Evolutionary conservation across 352 stramenopile genomes (phyloP), one percentile per base, ranked within the genome.

Genomic region (Phytophthora podocarpi): DNA sequence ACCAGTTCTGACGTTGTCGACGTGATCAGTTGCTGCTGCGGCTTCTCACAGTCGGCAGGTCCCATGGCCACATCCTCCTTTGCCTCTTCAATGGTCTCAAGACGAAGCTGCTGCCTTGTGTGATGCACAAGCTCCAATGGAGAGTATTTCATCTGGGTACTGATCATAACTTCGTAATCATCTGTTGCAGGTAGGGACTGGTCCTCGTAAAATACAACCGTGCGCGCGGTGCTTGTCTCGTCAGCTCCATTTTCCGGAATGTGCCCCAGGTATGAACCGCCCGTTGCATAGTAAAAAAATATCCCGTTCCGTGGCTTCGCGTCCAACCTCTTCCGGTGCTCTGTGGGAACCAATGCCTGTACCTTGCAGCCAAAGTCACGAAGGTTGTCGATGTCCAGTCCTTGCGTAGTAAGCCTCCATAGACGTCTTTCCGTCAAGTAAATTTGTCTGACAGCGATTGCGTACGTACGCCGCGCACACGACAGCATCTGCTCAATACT

Each of bases 391-490:
- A 53, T 61, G n/a, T 61, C 41, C 0, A n/a, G n/a, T n/a, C n/a
- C n/a, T n/a, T n/a, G n/a, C n/a, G n/a, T n/a, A n/a, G n/a, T n/a
- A n/a, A 20, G 16, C 35, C 21, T 56, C 45, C 55, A 64, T 64
- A 1, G 55, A 43, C 1, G 55, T 50, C 26, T 63, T 64, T 2
- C 35, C 28, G 10, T 64, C 55, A 8, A 56, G 43, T 1, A 45
- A 24, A 10, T 56, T 51, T 5, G 18, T 56, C 16, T 34, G 55
- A 21, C 55, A 46, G 5, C 45, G 54, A n/a, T 64, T 64, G 10
- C 43, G 35, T 2, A 64, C 45, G 24, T 64, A 64, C 4, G 35
- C 55, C 31, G 43, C 43, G 20, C 43, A 56, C 1, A 64, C 36
- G 1, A 64, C 36, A 40, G 43, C 43, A 24, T 56, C 45, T 12